These are phyloP conservation scores for Neonectria neomacrospora DNA, from an alignment of 2,329 filamentous ascomycete species.

Conservation along the genomic window DNA sequence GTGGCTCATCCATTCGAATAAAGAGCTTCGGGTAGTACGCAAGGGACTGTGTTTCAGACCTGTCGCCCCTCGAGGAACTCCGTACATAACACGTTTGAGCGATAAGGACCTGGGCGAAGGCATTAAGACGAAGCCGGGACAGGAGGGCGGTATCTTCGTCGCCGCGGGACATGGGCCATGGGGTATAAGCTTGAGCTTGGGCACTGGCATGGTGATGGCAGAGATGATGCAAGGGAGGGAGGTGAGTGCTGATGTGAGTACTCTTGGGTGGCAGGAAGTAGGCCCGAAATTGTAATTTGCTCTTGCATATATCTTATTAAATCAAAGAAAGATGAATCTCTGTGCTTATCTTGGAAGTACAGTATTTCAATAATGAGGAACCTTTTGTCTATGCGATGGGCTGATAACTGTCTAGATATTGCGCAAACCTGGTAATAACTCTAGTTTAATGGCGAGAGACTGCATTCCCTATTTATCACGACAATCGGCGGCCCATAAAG, in stretches of 20 bases:
- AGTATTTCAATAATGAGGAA: background rate
- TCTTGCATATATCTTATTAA: background rate
- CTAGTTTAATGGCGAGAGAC: too few species aligned
- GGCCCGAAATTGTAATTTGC: background rate
- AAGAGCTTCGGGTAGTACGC: background rate
- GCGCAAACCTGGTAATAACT: too few species aligned
- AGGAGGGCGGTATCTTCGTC: background rate
- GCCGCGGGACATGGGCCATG: background rate
- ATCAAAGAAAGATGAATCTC: background rate
- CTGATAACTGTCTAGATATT: too few species aligned
- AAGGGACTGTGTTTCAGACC: background rate
- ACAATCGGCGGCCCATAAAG: background rate
- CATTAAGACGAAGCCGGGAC: background rate
- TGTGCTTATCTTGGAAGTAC: background rate
- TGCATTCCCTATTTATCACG: too few species aligned
- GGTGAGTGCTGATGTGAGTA: background rate
- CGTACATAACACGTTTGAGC: background rate
- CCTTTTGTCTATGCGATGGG: too few species aligned
- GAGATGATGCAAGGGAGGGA: background rate
- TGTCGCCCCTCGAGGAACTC: background rate
- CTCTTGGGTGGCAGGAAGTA: background rate
- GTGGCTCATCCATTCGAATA: background rate
- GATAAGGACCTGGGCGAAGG: background rate
- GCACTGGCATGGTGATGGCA: background rate
- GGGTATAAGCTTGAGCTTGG: background rate